Evolutionary conservation across 345 rosid species (phyloP), one percentile per base, ranked within the genome.

Genomic region (Populus deltoides): DNA sequence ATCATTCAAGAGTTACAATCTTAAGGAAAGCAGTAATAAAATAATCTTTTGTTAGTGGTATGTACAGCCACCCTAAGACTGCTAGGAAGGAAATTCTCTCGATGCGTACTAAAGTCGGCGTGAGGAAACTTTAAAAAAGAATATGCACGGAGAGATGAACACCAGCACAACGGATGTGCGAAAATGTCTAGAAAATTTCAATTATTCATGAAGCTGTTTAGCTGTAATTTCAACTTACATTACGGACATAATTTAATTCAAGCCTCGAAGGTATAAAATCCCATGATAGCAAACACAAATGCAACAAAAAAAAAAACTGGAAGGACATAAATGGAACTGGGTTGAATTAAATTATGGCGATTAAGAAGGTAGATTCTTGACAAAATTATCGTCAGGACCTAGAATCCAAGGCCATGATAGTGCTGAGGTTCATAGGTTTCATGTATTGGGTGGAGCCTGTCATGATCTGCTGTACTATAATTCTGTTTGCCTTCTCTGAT

Each of bases 401-500:
- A 49, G 90, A 75, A 77, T 90, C 97, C 85, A 93, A 67, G 75
- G 88, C 86, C 85, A 92, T 70, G 80, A 88, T 79, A 75, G 91
- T 83, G 89, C 89, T 89, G 69, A 93, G 89, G 78, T 93, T 93
- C 93, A 93, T 88, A 3, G 98, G 97, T 75, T 62, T 13, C 98
- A 93, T 93, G 84, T 90, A 89, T 70, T 79, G 47, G 66, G 79
- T 62, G 41, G 92, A 85, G 51, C 92, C 93, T 12, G 47, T 81
- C 75, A 92, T 74, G 13, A 92, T 89, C 27, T 77, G 85, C 72
- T 80, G 74, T 20, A 87, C 97, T 13, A 93, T 85, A 72, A 92
- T 36, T 27, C 89, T 83, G 85, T 86, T 89, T 15, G 92, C 98
- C 87, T 81, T 90, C 73, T 93, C 92, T 8, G 98, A 89, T 66